These are phyloP conservation scores for Lachnellula arida DNA, from an alignment of 2,329 filamentous ascomycete species.

Conservation along the genomic window DNA sequence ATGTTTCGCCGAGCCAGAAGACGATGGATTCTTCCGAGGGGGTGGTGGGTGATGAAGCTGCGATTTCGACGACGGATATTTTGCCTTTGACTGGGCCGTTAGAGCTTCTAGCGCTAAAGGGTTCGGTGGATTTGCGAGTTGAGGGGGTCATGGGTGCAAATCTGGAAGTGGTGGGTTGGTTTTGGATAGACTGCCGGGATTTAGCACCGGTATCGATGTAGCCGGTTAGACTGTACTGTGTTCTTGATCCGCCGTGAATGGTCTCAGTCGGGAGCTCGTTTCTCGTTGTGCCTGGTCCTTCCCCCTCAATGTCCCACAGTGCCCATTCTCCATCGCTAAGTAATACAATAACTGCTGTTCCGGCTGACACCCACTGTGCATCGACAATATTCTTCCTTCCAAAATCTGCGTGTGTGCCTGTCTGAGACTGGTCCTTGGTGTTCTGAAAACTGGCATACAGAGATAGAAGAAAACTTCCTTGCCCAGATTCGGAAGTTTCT, in stretches of 20 bases:
- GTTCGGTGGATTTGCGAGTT: conserved; percentile 39
- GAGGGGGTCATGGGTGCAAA: conserved; percentile 63
- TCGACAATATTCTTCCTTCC: conserved; percentile 56
- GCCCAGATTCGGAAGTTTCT: conserved; percentile 36
- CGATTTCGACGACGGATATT: conserved; percentile 29
- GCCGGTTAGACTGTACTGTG: conserved; percentile 53
- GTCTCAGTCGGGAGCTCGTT: conserved; percentile 38
- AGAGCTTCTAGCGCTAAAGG: conserved; percentile 20
- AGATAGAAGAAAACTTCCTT: conserved; percentile 61
- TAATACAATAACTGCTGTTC: conserved; percentile 53
- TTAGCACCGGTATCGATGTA: conserved; percentile 52
- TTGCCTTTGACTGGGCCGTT: conserved; percentile 19
- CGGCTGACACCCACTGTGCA: conserved; percentile 57
- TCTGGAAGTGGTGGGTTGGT: conserved; percentile 37
- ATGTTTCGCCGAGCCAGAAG: conserved; percentile 32
- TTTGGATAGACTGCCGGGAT: conserved; percentile 16
- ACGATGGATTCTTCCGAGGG: conserved; percentile 30
- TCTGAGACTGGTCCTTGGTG: conserved; percentile 36
- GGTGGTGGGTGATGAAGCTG: conserved; percentile 21
- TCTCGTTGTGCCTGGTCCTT: conserved; percentile 45
- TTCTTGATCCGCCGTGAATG: conserved; percentile 49
- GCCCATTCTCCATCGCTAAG: conserved; percentile 63
- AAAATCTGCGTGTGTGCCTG: conserved; percentile 43
- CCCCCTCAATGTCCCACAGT: conserved; percentile 61
- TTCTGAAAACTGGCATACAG: conserved; percentile 42